A percentile compares a stretch with the other conserved stretches of the same genome.
Evolutionary conservation across 257 asterid species (phyloP).

Genomic region (Paulownia fortunei): DNA sequence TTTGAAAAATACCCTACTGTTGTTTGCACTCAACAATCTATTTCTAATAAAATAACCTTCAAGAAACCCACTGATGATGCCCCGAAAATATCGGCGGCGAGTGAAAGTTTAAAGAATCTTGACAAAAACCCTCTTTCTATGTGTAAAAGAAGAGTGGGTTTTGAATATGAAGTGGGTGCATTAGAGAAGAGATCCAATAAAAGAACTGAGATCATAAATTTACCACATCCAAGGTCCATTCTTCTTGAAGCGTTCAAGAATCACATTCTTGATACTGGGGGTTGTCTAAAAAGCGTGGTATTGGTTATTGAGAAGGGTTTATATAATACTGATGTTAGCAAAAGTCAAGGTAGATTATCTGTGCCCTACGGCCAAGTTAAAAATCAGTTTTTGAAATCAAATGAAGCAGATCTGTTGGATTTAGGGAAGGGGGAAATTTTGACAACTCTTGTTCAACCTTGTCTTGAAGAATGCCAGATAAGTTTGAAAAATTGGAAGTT

Average conservation of each 20-base stretch:
- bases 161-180: too few relatives aligned
- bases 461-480: neutral
- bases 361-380: neutral
- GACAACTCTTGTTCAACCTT: neutral
- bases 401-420: neutral
- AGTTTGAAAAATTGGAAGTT: slow-evolving; percentile 4
- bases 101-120: too few relatives aligned
- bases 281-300: neutral
- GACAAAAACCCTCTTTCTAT: too few relatives aligned
- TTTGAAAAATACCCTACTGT: neutral
- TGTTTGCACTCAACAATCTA: neutral
- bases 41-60: too few relatives aligned
- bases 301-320: neutral
- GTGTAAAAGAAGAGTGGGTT: too few relatives aligned
- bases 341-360: neutral
- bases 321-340: neutral
- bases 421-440: neutral
- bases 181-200: too few relatives aligned
- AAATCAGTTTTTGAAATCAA: neutral
- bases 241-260: slow-evolving; percentile 8
- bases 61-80: too few relatives aligned
- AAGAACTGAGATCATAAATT: too few relatives aligned
- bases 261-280: neutral
- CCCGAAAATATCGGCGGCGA: too few relatives aligned
- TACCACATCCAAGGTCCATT: neutral